phyloP scores from a whole-genome alignment of 2,329 filamentous ascomycete genomes.

The Periglandula ipomoeae region DNA sequence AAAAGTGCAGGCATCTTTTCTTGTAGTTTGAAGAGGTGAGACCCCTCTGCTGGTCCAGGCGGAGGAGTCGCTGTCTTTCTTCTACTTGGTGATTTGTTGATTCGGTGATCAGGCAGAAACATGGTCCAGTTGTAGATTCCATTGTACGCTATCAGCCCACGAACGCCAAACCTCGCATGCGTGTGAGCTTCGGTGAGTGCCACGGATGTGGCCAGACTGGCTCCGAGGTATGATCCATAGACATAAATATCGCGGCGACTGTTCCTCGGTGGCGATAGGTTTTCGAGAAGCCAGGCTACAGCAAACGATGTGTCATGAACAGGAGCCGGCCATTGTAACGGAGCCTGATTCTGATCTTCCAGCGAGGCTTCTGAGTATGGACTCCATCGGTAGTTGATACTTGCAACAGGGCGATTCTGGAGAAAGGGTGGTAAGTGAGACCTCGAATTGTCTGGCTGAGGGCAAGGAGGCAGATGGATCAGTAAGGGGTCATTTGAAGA shows the following conservation, averaged over 20 bases:
- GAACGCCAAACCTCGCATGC: conserved; percentile 35
- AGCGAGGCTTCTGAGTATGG: conserved; percentile 13
- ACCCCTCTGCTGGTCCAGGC: conserved; percentile 18
- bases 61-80: conserved; percentile 11
- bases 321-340: conserved; percentile 43
- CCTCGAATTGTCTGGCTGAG: conserved; percentile 19
- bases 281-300: conserved; percentile 42
- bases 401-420: conserved; percentile 35
- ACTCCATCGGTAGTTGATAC: conserved; percentile 53
- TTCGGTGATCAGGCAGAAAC: conserved; percentile 44
- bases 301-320: conserved; percentile 46
- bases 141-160: conserved; percentile 47
- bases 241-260: conserved; percentile 32
- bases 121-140: conserved; percentile 58
- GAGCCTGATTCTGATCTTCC: conserved; percentile 10
- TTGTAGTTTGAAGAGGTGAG: conserved; percentile 29
- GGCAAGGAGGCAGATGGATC: conserved; percentile 45
- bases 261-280: conserved; percentile 28
- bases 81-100: conserved; percentile 23
- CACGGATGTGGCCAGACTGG: conserved; percentile 45
- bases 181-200: conserved; percentile 45
- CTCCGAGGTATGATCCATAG: conserved; percentile 50
- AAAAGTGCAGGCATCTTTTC: conserved; percentile 36
- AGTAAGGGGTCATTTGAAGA: conserved; percentile 33
- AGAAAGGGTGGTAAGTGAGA: conserved; percentile 31